A percentile compares a stretch with the other conserved stretches of the same genome.
These are phyloP conservation scores for Agastache rugosa DNA, from an alignment of 257 asterid genomes.

Conservation along the genomic window DNA sequence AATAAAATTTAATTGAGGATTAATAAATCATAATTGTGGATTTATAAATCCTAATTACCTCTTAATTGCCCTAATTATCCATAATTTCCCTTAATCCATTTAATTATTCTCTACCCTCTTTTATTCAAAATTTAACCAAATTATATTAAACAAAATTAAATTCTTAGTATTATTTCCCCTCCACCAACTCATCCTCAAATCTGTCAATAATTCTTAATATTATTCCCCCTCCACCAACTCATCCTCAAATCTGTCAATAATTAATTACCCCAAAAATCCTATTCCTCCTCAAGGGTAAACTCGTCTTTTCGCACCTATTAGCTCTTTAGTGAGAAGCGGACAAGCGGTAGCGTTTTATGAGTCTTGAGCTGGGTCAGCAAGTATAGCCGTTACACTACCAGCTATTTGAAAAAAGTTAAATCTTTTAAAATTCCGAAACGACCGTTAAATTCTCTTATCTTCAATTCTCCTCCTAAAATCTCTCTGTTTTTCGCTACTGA, in stretches of 20 bases:
- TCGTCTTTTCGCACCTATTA: slow-evolving; percentile 27
- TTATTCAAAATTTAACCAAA: slow-evolving; percentile 16
- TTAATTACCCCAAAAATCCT: not conserved
- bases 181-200: slow-evolving; percentile 1
- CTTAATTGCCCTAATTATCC: no score
- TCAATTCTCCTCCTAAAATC: slow-evolving; percentile 27
- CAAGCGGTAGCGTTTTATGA: slow-evolving; percentile 14
- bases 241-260: no score
- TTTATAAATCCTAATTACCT: no score
- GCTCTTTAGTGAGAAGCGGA: slow-evolving; percentile 36
- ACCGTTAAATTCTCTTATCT: slow-evolving; percentile 61
- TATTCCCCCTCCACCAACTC: no score
- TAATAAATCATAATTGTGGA: no score
- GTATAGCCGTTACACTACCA: slow-evolving; percentile 72
- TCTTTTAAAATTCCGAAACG: slow-evolving; percentile 46
- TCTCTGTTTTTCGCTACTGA: slow-evolving; percentile 8
- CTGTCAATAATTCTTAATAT: no score
- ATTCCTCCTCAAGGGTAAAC: slow-evolving; percentile 36
- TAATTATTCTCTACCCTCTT: no score
- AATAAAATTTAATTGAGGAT: no score
- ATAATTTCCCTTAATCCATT: no score
- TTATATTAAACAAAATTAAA: slow-evolving; percentile 10
- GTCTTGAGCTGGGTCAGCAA: slow-evolving; percentile 41
- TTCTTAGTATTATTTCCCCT: slow-evolving; percentile 7
- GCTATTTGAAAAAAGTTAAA: slow-evolving; percentile 40